phyloP scores from a whole-genome alignment of 2,329 filamentous ascomycete species.

The Ascocoryne sarcoides region DNA sequence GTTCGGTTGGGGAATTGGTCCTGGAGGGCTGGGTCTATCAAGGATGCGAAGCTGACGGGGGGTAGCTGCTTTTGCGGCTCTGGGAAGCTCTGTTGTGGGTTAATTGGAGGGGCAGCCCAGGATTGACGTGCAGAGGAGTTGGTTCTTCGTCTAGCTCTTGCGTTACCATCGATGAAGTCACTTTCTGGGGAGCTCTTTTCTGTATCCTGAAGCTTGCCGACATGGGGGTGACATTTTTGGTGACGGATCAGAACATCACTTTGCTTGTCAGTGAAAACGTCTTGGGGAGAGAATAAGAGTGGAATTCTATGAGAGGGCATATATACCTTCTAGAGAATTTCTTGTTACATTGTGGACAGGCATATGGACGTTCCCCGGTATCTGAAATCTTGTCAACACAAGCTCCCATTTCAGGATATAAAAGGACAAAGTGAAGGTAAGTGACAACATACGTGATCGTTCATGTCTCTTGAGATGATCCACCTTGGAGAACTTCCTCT shows the following conservation, averaged over 20 bases:
- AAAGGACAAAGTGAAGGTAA: too few relatives aligned
- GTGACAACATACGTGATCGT: slow-evolving; percentile 42
- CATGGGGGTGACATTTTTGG: slow-evolving; percentile 19
- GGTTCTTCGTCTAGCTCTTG: slow-evolving; percentile 3
- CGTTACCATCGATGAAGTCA: slow-evolving; percentile 11
- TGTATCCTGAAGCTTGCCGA: slow-evolving; percentile 13
- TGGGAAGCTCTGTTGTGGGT: slow-evolving; percentile 4
- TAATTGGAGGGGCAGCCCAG: not conserved
- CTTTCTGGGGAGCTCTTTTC: slow-evolving; percentile 16
- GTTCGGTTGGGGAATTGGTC: too few relatives aligned
- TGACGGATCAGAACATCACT: slow-evolving; percentile 23
- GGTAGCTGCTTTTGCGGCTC: slow-evolving; percentile 8
- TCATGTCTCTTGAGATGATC: slow-evolving; percentile 48
- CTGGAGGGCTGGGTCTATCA: slow-evolving; percentile 19
- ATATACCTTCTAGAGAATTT: slow-evolving; percentile 44
- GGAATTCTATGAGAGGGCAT: not conserved
- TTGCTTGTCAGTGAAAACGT: slow-evolving; percentile 2
- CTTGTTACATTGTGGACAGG: slow-evolving; percentile 44
- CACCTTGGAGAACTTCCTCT: slow-evolving; percentile 45
- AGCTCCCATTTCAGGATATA: too few relatives aligned
- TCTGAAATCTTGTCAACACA: slow-evolving; percentile 31
- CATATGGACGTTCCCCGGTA: slow-evolving; percentile 45
- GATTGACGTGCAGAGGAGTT: not conserved
- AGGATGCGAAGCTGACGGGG: slow-evolving; percentile 1
- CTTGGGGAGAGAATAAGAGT: slow-evolving; percentile 1